A percentile compares a stretch with the other conserved stretches of the same genome.
These are phyloP conservation scores for Candida golubevii DNA, from an alignment of 805 yeast species.

Conservation along the genomic window DNA sequence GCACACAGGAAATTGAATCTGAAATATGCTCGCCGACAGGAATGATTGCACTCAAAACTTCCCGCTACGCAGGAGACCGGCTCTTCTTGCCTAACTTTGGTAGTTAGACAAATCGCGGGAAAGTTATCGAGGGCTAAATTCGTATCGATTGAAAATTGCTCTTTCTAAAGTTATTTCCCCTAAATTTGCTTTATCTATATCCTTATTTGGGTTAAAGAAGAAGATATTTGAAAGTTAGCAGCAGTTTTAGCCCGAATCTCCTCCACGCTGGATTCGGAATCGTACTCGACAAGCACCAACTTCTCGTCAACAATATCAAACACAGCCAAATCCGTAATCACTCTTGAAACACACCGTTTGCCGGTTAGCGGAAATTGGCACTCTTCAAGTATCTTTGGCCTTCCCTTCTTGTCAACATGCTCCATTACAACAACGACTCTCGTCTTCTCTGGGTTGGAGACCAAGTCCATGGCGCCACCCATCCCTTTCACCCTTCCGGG, in stretches of 20 bases:
- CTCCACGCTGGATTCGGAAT: conserved; percentile 36
- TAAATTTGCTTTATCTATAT: neutral
- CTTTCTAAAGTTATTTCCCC: no score
- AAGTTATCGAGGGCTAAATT: no score
- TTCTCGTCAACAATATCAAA: conserved; percentile 40
- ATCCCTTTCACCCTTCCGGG: conserved; percentile 50
- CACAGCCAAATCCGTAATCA: conserved; percentile 47
- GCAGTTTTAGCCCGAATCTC: conserved; percentile 38
- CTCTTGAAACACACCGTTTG: conserved; percentile 38
- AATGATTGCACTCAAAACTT: no score
- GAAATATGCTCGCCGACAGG: no score
- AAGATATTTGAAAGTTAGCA: conserved; percentile 35
- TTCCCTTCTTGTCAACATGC: conserved; percentile 45
- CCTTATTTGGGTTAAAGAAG: conserved; percentile 18
- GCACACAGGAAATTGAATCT: no score
- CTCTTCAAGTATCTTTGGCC: conserved; percentile 41
- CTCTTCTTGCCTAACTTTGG: no score
- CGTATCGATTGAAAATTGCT: no score
- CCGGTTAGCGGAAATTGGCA: conserved; percentile 49
- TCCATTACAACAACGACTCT: conserved; percentile 46
- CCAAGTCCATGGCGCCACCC: conserved; percentile 55
- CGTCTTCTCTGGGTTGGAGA: conserved; percentile 42
- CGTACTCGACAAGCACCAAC: conserved; percentile 39
- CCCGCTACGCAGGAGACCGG: no score
- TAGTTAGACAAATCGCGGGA: no score